phyloP scores from a whole-genome alignment of 805 yeast species.

The Torulaspora quercuum region DNA sequence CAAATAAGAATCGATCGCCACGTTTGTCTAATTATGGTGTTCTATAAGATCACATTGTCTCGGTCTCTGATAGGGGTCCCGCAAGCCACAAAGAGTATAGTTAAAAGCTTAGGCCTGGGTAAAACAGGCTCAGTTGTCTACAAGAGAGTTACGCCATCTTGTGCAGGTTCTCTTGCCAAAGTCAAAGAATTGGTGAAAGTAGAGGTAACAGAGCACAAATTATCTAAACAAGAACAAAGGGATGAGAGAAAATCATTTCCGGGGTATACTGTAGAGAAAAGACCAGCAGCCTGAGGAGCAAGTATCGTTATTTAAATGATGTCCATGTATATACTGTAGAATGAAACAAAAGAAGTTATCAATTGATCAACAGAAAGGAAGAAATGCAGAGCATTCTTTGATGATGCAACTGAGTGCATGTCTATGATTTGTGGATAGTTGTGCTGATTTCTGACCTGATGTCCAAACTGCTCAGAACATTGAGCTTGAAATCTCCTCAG shows the following conservation, averaged over 20 bases:
- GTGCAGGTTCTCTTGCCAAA: constrained; percentile 78
- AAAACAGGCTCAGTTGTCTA: constrained; percentile 71
- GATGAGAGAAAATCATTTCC: constrained; percentile 57
- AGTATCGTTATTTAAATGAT: constrained; percentile 6
- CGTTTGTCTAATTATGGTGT: constrained; percentile 40
- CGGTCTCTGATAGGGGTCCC: constrained; percentile 89
- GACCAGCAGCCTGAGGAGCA: constrained; percentile 16
- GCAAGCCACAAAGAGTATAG: constrained; percentile 56
- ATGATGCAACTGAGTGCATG: too few species aligned
- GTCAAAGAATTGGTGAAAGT: constrained; percentile 86
- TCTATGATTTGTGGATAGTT: too few species aligned
- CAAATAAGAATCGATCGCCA: not conserved
- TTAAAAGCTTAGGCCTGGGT: constrained; percentile 68
- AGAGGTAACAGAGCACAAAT: constrained; percentile 57
- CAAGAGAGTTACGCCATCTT: constrained; percentile 67
- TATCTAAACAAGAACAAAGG: constrained; percentile 52
- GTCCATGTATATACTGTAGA: constrained; percentile 14
- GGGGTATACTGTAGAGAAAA: constrained; percentile 54
- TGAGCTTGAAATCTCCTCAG: constrained; percentile 19
- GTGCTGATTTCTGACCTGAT: too few species aligned
- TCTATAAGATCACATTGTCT: constrained; percentile 66
- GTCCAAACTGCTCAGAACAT: constrained; percentile 6
- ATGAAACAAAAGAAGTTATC: constrained; percentile 4
- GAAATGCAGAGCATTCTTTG: too few species aligned
- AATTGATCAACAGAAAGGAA: too few species aligned